A percentile compares a stretch with the other conserved stretches of the same genome.
Conservation (phyloP, 441 rosid species). For the Manihot esculenta region DNA sequence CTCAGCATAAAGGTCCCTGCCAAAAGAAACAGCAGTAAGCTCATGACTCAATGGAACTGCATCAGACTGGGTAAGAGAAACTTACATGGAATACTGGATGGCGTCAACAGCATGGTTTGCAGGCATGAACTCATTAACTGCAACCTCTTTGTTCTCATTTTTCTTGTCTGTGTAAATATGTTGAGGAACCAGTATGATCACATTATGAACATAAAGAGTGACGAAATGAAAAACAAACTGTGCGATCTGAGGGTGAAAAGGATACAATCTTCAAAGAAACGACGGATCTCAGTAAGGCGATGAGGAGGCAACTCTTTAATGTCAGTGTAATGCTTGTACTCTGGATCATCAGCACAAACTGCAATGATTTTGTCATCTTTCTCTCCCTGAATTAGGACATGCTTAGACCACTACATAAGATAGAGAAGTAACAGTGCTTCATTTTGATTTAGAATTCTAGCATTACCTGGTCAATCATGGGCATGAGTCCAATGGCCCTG, state of each 20-base stretch:
- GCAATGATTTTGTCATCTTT: conserved; percentile 97
- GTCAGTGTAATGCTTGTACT: conserved; percentile 84
- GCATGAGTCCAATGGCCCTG: conserved; percentile 95
- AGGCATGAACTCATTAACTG: conserved; percentile 86
- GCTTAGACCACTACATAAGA: neutral
- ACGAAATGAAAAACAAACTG: no score
- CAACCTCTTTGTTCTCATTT: conserved; percentile 96
- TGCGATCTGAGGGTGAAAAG: conserved; percentile 20
- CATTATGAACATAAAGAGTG: neutral
- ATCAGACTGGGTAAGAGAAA: conserved; percentile 4
- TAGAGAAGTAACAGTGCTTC: conserved; percentile 3
- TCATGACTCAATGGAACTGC: conserved; percentile 12
- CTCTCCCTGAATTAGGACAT: conserved; percentile 59
- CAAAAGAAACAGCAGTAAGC: conserved; percentile 10
- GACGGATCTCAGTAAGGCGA: conserved; percentile 89
- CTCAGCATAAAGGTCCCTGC: conserved; percentile 95
- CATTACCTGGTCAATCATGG: conserved; percentile 92
- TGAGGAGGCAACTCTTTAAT: conserved; percentile 93
- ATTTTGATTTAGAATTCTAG: conserved; percentile 6
- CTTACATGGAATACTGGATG: conserved; percentile 88
- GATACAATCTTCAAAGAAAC: conserved; percentile 96
- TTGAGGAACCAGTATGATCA: conserved; percentile 25
- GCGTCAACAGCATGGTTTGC: conserved; percentile 61
- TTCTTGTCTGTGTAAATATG: conserved; percentile 61
- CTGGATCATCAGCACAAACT: conserved; percentile 97